phyloP scores from a whole-genome alignment of 2,329 filamentous ascomycete species.

The Fonsecaea erecta region DNA sequence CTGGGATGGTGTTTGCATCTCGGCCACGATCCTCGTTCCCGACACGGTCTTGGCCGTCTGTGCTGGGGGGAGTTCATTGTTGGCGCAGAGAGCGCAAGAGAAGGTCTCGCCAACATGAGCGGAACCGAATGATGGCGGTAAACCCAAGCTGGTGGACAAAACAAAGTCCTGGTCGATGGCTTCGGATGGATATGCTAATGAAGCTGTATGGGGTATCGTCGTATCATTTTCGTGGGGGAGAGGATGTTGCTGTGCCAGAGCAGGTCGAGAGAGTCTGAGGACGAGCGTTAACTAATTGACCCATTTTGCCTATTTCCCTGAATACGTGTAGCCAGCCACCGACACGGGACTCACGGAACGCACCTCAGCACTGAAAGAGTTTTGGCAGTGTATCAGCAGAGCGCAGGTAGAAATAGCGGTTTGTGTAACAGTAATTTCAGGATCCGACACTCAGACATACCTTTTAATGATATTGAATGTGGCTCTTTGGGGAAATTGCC shows the following conservation, averaged over 20 bases:
- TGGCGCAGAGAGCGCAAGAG: slow-evolving; percentile 92
- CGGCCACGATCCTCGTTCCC: slow-evolving; percentile 81
- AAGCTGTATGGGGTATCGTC: slow-evolving; percentile 64
- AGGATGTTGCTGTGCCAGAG: slow-evolving; percentile 51
- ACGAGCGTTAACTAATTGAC: slow-evolving; percentile 13
- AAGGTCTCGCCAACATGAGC: slow-evolving; percentile 97
- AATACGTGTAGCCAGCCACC: neutral
- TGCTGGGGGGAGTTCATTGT: slow-evolving; percentile 70
- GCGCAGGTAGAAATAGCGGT: slow-evolving; percentile 7
- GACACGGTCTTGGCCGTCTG: slow-evolving; percentile 60
- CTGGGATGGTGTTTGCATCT: slow-evolving; percentile 90
- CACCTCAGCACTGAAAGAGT: slow-evolving; percentile 61
- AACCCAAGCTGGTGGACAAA: slow-evolving; percentile 65
- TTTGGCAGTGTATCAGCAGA: slow-evolving; percentile 15
- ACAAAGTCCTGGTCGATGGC: slow-evolving; percentile 57
- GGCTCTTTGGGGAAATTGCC: slow-evolving; percentile 67
- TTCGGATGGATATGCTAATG: slow-evolving; percentile 70
- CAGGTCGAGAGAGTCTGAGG: slow-evolving; percentile 74
- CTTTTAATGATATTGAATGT: slow-evolving; percentile 78
- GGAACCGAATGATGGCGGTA: slow-evolving; percentile 88
- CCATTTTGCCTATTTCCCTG: neutral
- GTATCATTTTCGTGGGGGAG: slow-evolving; percentile 51
- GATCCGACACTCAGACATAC: slow-evolving; percentile 21
- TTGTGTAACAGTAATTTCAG: slow-evolving; percentile 25
- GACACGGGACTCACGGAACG: neutral